phyloP scores from a whole-genome alignment of 202 grass and related monocot species.

The Carex arenaria region DNA sequence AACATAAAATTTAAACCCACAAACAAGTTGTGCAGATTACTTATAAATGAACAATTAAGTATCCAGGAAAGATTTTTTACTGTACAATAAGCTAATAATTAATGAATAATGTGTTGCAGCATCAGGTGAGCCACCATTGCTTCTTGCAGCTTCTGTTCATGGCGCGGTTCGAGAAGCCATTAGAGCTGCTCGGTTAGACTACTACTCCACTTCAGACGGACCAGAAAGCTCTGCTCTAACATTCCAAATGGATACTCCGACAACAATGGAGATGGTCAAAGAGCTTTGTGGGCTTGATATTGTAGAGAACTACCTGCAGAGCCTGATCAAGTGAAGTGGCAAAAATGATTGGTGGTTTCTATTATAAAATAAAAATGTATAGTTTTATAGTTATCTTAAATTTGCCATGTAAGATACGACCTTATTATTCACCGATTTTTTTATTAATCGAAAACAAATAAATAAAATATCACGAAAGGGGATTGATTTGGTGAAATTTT shows the following conservation, averaged over 20 bases:
- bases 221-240: constrained; percentile 22
- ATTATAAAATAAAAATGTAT: not conserved
- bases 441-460: too few relatives aligned
- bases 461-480: too few relatives aligned
- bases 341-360: not conserved
- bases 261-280: constrained; percentile 58
- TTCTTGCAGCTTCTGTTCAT: constrained; percentile 52
- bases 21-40: not conserved
- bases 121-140: constrained; percentile 53
- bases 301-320: constrained; percentile 55
- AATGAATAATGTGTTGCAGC: constrained; percentile 21
- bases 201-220: not conserved
- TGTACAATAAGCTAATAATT: not conserved
- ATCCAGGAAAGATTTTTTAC: not conserved
- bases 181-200: constrained; percentile 42
- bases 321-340: not conserved
- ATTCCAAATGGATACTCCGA: constrained; percentile 59
- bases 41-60: not conserved
- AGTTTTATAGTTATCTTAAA: not conserved
- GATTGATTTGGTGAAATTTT: too few relatives aligned
- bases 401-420: not conserved
- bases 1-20: not conserved
- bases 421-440: too few relatives aligned
- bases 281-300: constrained; percentile 69
- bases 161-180: constrained; percentile 58